Base-by-base conservation (phyloP, 352 stramenopile genomes). In the Phytophthora quininea region DNA sequence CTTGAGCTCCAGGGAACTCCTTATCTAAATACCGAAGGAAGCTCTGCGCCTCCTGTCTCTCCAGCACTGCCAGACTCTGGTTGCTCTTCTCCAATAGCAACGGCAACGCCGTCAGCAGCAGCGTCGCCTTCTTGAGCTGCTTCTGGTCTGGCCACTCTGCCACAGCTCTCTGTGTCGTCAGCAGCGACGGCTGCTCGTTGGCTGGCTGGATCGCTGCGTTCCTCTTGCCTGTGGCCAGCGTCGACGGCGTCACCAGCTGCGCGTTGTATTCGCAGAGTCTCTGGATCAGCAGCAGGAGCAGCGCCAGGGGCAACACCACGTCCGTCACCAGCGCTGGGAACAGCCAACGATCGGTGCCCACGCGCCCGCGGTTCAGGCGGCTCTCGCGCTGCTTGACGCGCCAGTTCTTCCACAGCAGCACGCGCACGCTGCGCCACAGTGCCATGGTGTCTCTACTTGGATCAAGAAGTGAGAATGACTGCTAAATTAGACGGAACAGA, bases 341-440 rank as follows among this genome's bases (percentile, higher is more conserved):
- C 31, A 92, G 76, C 79, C 82, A 90, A 24, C 74, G 69, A 30
- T 61, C 52, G 19, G 19, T 24, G 14, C 63, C 74, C 31, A 63
- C 48, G 40, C 82, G 77, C 0, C 51, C 32, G 58, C 74, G 66
- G 57, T 92, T 92, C n/a, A 92, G 71, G 12, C 77, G 61, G 56
- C 82, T 91, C 65, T 92, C 81, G 65, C 84, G 86, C 79, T 92
- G 87, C 74, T 93, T 93, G 14, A 87, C 58, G 71, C 84, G 84
- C 85, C 85, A 95, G 67, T 91, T 90, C 72, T 93, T 95, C 82
- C 83, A 90, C 46, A 93, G 80, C 62, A 95, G 65, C 57, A 91
- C 80, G 66, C 80, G 54, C 24, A 83, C 64, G 61, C 52, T 75
- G 49, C 67, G 57, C 76, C 76, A 82, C 50, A 72, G 52, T 24